Evolutionary conservation across 495 filamentous ascomycete species (phyloP), one percentile per base, ranked within the genome.

Genomic region (Talaromyces thailandensis): DNA sequence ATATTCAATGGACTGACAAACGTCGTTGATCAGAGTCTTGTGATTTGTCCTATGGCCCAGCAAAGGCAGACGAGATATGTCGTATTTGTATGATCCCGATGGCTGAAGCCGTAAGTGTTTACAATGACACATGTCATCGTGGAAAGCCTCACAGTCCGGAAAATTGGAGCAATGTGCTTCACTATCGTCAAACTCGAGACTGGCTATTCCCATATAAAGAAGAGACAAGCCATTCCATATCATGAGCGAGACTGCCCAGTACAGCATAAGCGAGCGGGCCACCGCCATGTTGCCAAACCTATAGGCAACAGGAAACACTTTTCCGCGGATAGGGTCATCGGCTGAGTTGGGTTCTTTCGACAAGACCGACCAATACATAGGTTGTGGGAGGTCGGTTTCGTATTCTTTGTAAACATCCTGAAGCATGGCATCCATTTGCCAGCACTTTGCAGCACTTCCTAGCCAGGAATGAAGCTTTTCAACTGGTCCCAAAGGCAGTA

Each of bases 1-100:
- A 35, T 67, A 76, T 48, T 72, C 69, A 8, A 74, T 56, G 1
- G 71, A 69, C 57, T 74, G 72, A 35, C 71, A 72, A 18, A 76
- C 73, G 55, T 69, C 66, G 12, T 68, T 63, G 6, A 67, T 68
- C 58, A 73, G n/a, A 9, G 28, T 56, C 7, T 67, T 18, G 56
- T 68, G 66, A 45, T 71, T 64, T 23, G 50, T 50, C 2, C 72
- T 65, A 28, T 73, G 67, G 3, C 62, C 66, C 2, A 72, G 64
- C 3, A 61, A 61, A 9, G 62, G 66, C 51, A 71, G 56, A 40
- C 56, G 51, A 26, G 59, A 61, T 51, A 50, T 48, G 16, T 61
- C 59, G 59, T 61, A 61, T n/a, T 14, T 61, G 28, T 61, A 61
- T 12, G 26, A 21, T 2, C 59, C 59, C 14, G 59, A 48, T 31